Conservation (phyloP, 2,329 filamentous ascomycete species). For the Fusarium sororula region DNA sequence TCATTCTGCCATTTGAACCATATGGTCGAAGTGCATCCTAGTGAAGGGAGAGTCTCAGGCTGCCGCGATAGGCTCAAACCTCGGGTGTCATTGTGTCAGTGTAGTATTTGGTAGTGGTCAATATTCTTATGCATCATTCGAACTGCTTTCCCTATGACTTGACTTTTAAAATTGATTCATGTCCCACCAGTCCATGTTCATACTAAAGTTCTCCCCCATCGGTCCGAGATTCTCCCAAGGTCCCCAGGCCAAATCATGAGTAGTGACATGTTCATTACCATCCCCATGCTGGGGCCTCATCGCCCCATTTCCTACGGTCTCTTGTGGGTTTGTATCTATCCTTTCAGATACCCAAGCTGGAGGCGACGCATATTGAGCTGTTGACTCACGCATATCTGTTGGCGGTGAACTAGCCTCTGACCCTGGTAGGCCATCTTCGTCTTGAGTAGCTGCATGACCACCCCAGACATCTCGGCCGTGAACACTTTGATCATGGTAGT, state of each 20-base stretch:
- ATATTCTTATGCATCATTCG: no score
- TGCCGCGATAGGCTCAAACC: no score
- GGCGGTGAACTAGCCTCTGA: neutral
- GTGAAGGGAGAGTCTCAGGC: accelerated
- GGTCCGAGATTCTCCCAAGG: slow-evolving; percentile 29
- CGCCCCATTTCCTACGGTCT: neutral
- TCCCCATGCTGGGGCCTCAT: neutral
- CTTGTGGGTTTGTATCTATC: neutral
- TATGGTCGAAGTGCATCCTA: slow-evolving; percentile 49
- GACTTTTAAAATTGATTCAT: slow-evolving; percentile 8
- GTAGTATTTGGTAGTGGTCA: no score
- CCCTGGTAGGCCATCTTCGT: neutral
- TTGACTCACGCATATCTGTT: slow-evolving; percentile 27
- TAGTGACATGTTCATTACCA: neutral
- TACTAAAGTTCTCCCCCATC: neutral
- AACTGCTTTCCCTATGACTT: accelerated
- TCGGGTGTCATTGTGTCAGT: accelerated
- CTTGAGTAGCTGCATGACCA: neutral
- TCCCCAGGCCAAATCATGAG: slow-evolving; percentile 19
- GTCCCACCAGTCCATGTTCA: slow-evolving; percentile 26
- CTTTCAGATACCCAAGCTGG: slow-evolving; percentile 11
- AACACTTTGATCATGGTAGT: neutral
- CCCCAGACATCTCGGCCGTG: neutral
- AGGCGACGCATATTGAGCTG: slow-evolving; percentile 28
- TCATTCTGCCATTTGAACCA: slow-evolving; percentile 72